phyloP scores from a whole-genome alignment of 208 protist genomes.

The Tritrichomonas musculus region DNA sequence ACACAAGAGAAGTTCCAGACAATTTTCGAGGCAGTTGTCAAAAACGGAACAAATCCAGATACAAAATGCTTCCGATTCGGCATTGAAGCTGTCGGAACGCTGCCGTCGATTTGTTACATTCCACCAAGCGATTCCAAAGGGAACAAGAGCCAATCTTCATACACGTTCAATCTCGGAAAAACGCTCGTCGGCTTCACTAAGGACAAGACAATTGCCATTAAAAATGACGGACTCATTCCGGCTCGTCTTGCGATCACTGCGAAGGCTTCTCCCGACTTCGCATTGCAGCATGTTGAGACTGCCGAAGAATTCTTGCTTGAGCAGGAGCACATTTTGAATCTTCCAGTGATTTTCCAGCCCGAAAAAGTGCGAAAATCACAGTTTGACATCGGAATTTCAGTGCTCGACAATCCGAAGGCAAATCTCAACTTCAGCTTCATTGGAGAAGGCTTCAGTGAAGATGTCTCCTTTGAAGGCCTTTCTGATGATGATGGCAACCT shows the following conservation, averaged over 20 bases:
- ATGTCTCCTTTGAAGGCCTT: not conserved
- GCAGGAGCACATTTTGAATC: not conserved
- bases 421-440: not conserved
- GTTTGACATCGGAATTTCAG: not conserved
- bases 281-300: not conserved
- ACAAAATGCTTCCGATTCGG: not conserved
- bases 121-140: not conserved
- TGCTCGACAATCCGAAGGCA: not conserved
- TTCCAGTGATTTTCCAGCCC: not conserved
- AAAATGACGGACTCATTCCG: conserved; percentile 2
- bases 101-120: not conserved
- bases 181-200: conserved; percentile 13
- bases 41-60: not conserved
- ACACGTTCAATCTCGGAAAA: not conserved
- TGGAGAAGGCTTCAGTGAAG: conserved; percentile 28
- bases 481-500: not conserved
- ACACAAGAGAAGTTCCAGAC: not conserved
- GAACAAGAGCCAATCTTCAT: not conserved
- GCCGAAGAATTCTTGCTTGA: not conserved
- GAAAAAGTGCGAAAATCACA: not conserved
- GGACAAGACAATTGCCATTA: not conserved
- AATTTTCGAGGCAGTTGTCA: not conserved
- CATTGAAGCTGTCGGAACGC: not conserved
- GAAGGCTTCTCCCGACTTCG: not conserved
- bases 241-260: not conserved